Evolutionary conservation across 192 early-diverging fungal species (phyloP).

Genomic region (Mortierella alpina): DNA sequence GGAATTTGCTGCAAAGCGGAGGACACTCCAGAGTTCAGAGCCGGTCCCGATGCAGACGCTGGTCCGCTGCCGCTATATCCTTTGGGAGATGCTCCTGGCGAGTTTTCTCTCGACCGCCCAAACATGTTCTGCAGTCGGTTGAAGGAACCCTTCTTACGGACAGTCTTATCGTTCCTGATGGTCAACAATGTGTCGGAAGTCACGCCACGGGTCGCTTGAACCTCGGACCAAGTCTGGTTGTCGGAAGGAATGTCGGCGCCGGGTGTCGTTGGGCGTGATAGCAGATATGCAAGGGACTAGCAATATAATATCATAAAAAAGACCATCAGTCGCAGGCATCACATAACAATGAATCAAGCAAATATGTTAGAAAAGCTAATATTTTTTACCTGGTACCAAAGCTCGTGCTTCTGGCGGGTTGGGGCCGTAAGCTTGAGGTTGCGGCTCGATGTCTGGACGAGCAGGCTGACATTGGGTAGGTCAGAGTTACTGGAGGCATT

Average conservation of each 20-base stretch:
- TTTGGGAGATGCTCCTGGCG: conserved; percentile 30
- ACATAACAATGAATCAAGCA: background rate
- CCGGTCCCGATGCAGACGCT: background rate
- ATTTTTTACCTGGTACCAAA: conserved; percentile 72
- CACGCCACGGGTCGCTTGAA: conserved; percentile 35
- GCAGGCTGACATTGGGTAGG: conserved; percentile 70
- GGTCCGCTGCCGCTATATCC: background rate
- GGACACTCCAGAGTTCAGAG: conserved; percentile 1
- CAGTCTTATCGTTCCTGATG: conserved; percentile 36
- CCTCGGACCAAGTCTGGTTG: conserved; percentile 49
- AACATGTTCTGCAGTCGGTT: conserved; percentile 42
- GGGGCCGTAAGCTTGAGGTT: conserved; percentile 82
- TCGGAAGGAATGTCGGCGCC: conserved; percentile 32
- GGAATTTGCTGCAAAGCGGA: background rate
- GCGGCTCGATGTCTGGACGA: conserved; percentile 74
- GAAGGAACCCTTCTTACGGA: conserved; percentile 46
- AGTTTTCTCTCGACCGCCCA: conserved; percentile 42
- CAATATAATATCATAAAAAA: background rate
- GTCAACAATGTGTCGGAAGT: conserved; percentile 32
- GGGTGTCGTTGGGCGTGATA: conserved; percentile 45
- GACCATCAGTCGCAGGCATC: background rate
- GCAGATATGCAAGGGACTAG: conserved; percentile 37
- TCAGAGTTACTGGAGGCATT: conserved; percentile 48
- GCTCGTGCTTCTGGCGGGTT: conserved; percentile 72
- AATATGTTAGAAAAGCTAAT: background rate